These are phyloP conservation scores for Cystofilobasidium macerans DNA, from an alignment of 768 basidiomycete species.

Conservation along the genomic window DNA sequence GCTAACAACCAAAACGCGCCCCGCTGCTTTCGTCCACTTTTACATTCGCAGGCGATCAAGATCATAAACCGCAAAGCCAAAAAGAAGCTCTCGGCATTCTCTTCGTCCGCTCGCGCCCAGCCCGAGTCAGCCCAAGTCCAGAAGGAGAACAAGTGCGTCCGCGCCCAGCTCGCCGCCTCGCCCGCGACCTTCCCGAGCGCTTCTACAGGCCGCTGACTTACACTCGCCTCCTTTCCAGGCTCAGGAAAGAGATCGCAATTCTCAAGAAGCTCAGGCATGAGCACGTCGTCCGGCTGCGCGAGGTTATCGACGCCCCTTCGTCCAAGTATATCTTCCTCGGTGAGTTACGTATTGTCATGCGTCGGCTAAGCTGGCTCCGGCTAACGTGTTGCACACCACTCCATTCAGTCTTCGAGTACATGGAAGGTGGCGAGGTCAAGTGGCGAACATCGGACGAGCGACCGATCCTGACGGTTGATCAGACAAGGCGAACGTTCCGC, in stretches of 20 bases:
- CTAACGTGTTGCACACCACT: conserved; percentile 7
- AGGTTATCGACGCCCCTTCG: conserved; percentile 87
- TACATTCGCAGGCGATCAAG: conserved; percentile 42
- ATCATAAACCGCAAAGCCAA: conserved; percentile 46
- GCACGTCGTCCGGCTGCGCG: conserved; percentile 75
- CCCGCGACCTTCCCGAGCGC: background rate
- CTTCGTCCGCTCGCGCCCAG: conserved; percentile 26
- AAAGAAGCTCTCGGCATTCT: conserved; percentile 51
- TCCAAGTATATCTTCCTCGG: conserved; percentile 87
- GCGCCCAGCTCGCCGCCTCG: background rate
- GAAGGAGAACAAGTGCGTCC: conserved; percentile 22
- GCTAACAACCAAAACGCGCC: too few species aligned
- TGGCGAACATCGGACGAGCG: conserved; percentile 58
- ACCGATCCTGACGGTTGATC: conserved; percentile 70
- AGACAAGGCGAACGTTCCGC: conserved; percentile 75
- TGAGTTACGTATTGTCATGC: conserved; percentile 34
- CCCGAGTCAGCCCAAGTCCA: background rate
- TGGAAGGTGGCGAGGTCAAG: conserved; percentile 85
- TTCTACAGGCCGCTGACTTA: background rate
- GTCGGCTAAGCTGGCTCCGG: too few species aligned
- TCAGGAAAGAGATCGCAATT: conserved; percentile 88
- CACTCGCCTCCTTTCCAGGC: conserved; percentile 44
- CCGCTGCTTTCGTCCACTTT: too few species aligned
- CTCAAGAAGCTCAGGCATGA: conserved; percentile 94
- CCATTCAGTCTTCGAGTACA: conserved; percentile 96